Evolutionary conservation across 495 filamentous ascomycete species (phyloP), one percentile per base, ranked within the genome.

Genomic region (Cercophora scortea): DNA sequence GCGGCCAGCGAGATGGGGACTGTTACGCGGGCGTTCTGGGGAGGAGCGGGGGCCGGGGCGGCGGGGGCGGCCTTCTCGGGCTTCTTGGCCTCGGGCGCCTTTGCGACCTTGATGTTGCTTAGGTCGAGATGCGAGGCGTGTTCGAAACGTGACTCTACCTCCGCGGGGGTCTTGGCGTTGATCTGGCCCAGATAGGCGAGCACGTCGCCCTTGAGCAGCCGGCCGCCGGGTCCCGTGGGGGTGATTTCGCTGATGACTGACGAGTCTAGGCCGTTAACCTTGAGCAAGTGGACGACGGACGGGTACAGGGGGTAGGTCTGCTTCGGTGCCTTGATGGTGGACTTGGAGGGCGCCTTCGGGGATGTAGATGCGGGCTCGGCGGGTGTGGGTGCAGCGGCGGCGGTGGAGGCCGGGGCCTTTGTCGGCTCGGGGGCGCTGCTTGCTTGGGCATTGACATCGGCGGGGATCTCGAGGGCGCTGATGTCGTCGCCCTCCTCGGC

Each of bases 161-260:
- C 74, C n/a, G 79, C 71, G 8, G 90, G 84, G 60, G 87, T 87
- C 18, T 80, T 72, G 40, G 81, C 68, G 42, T 83, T 69, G 59
- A 96, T 87, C 50, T 71, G 71, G 47, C 94, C 93, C 12, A 97
- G 71, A 65, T 92, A 93, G 33, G 90, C 90, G 42, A 98, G 81
- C 8, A 98, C 88, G 65, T 98, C 93, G 45, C 93, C 93, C 72
- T 98, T 98, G 35, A 98, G 78, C 41, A 98, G 75, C 45, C 94
- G 85, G 44, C 91, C 90, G 66, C 84, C 87, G 35, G 93, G 93
- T 13, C 93, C 93, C 32, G 85, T 91, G 9, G 89, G 83, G 17
- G 82, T 86, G 64, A 98, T 96, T 61, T 86, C 83, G 66, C 84
- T 77, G 32, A 86, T 70, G 54, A 86, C 87, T 19, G 83, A 83